Base-by-base conservation (phyloP, 2,329 filamentous ascomycete genomes). In the Sporothrix inflata region DNA sequence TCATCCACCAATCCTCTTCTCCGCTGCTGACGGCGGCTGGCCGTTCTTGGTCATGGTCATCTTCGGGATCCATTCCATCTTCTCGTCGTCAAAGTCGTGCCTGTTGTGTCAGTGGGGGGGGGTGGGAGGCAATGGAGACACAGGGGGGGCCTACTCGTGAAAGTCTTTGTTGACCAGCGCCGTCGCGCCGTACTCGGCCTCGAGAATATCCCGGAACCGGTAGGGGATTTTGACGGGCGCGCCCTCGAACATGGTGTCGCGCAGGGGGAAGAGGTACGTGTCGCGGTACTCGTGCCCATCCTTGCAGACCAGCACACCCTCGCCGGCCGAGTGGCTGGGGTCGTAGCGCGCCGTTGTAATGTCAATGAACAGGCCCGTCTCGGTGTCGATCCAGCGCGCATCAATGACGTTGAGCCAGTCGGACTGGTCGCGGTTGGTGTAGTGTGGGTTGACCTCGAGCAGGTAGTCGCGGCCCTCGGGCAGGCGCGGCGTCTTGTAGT, bases 201-300 rank as follows among this genome's bases (percentile, higher is more conserved):
- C 81, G 0, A 91, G 80, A 66, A 91, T 84, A 63, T 88, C 86
- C 73, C 86, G 84, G 77, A 89, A 91, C 8, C 83, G 81, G 76
- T 85, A 89, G 0, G 92, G 92, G 30, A 94, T 89, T 80, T 89
- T 89, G 61, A 87, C 90, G 0, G 85, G 82, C 0, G 89, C 85
- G 0, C 89, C 90, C 77, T 94, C 91, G 72, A 92, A 94, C 1
- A 83, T 85, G 1, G 89, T 92, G 73, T 89, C 86, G n/a, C 89
- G 84, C 77, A 94, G 82, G 0, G 92, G 92, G 77, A 89, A 93
- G 12, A 94, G 82, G 71, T 91, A 85, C 0, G 84, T 85, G 71
- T 87, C 85, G 83, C 82, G 79, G 74, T 83, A 86, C 76, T 86
- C 81, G 72, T 87, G 84, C 2, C 84, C 84, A 74, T 85, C 82